These are phyloP conservation scores for Salix arbutifolia DNA, from an alignment of 345 rosid genomes.

Conservation along the genomic window DNA sequence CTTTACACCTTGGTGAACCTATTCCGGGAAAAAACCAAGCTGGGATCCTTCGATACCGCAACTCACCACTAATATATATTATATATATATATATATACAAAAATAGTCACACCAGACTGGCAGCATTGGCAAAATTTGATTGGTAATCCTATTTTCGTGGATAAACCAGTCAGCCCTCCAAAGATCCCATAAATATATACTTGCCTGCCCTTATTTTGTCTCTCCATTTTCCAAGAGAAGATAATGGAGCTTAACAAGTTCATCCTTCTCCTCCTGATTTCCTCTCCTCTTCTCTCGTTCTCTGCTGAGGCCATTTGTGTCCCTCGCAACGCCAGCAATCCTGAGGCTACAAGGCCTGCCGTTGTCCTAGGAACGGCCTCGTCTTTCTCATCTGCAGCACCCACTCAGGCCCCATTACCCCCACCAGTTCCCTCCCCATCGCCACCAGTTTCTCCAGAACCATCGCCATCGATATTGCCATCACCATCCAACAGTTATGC, in stretches of 20 bases:
- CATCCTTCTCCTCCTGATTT: not conserved
- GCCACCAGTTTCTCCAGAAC: not conserved
- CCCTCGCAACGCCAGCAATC: not conserved
- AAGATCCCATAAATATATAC: not conserved
- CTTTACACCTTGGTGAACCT: not conserved
- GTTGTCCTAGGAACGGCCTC: not conserved
- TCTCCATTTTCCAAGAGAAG: not conserved
- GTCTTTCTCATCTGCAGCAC: not conserved
- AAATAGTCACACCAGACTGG: not conserved
- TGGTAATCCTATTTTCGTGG: slow-evolving; percentile 4
- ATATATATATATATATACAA: not conserved
- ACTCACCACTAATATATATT: not conserved
- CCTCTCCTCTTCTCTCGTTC: not conserved
- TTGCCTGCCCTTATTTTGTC: not conserved
- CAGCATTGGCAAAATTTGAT: not conserved
- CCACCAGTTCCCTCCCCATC: not conserved
- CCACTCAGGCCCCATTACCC: not conserved
- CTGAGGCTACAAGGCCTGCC: too few species aligned
- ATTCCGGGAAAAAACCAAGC: not conserved
- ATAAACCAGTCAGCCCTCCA: not conserved
- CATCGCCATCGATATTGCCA: not conserved
- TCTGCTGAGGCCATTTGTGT: not conserved
- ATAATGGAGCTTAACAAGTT: not conserved
- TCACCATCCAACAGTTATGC: not conserved
- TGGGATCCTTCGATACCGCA: not conserved